Base-by-base conservation (phyloP, 306 rosid genomes). In the Prinsepia uniflora region DNA sequence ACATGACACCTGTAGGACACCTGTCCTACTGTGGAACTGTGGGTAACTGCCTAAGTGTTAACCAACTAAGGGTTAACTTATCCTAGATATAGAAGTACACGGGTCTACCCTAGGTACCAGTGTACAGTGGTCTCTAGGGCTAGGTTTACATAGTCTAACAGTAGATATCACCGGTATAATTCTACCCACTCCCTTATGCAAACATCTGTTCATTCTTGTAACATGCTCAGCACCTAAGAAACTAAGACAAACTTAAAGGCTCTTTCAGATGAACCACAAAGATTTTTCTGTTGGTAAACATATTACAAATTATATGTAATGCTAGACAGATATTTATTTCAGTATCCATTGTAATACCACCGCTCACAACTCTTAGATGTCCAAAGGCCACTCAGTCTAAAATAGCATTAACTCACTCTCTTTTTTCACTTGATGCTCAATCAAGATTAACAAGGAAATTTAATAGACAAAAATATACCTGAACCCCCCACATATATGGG, bases 401-500 rank as follows among this genome's bases (percentile, higher is more conserved):
- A 3, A 34, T 59, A 34, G 10, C 64, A 59, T 14, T 30, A 59
- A 59, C 36, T 30, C 36, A 30, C 1, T 46, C 10, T 46, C 10
- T 56, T 20, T 5, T 11, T 22, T 56, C 9, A 3, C 5, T 56
- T 22, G n/a, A 12, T 56, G 39, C 10, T 20, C 14, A 20, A 56
- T 22, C 15, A 56, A 56, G 62, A 56, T 56, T 56, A 56, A 22
- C 15, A 17, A 7, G 20, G 9, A 22, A 56, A 14, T 56, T 17
- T 12, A 19, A 30, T 19, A 19, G 5, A 22, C 20, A 10, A 2
- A 8, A 7, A 70, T 48, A 71, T 81, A 93, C 99, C 95, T 94
- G 99, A 74, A 94, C 97, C 36, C 99, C 99, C 99, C 99, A 90
- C 97, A 94, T 86, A 81, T 94, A 94, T 49, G 99, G 96, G 81